These are phyloP conservation scores for Phoma sp. DNA, from an alignment of 2,329 filamentous ascomycete species.

Conservation along the genomic window DNA sequence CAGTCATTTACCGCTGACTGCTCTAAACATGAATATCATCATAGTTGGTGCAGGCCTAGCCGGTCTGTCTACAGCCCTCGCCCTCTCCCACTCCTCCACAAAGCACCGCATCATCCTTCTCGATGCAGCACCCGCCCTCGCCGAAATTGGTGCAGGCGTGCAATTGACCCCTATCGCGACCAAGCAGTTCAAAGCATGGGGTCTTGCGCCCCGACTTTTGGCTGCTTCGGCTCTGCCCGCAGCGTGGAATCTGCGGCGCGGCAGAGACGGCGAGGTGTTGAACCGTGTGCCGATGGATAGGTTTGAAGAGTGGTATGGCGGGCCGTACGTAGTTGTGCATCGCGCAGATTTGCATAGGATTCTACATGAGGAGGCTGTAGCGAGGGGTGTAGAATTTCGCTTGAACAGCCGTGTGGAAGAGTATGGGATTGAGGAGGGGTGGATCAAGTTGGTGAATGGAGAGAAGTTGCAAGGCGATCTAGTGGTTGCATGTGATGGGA, in stretches of 20 bases:
- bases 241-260: constrained; percentile 29
- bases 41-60: constrained; percentile 14
- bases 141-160: constrained; percentile 14
- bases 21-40: constrained; percentile 3
- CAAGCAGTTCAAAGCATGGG: constrained; percentile 12
- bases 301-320: constrained; percentile 23
- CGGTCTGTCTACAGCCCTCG: constrained; percentile 14
- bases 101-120: constrained; percentile 7
- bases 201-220: constrained; percentile 5
- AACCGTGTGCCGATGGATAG: constrained; percentile 13
- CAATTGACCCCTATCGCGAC: constrained; percentile 13
- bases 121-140: constrained; percentile 6
- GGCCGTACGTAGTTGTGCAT: constrained; percentile 26
- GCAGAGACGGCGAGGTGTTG: constrained; percentile 36
- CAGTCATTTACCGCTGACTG: too few relatives aligned
- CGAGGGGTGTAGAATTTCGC: constrained; percentile 19
- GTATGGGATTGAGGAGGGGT: constrained; percentile 25
- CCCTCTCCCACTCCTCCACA: constrained; percentile 1
- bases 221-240: constrained; percentile 13
- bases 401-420: constrained; percentile 19
- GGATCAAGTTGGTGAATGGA: constrained; percentile 17
- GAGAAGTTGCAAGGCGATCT: constrained; percentile 17
- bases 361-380: constrained; percentile 20
- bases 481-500: constrained; percentile 23
- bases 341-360: constrained; percentile 25